phyloP scores from a whole-genome alignment of 2,329 filamentous ascomycete species.

The Tolypocladium ovalisporum region DNA sequence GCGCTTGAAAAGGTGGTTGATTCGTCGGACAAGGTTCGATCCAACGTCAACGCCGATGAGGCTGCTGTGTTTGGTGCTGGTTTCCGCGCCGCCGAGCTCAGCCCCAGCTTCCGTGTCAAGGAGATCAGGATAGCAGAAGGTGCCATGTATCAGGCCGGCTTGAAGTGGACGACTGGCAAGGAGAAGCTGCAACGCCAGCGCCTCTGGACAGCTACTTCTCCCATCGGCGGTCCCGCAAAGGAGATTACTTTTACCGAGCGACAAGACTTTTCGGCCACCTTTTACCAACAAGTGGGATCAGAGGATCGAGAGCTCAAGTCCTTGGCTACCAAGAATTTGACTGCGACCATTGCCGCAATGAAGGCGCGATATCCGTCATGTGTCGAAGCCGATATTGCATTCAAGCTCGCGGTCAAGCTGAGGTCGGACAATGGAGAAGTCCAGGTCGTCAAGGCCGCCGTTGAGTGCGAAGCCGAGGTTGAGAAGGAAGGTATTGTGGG shows the following conservation, averaged over 20 bases:
- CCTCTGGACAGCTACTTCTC: conserved; percentile 69
- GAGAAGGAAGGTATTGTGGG: conserved; percentile 79
- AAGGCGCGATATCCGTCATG: conserved; percentile 67
- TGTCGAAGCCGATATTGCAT: conserved; percentile 62
- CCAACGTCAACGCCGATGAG: conserved; percentile 95
- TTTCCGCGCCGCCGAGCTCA: conserved; percentile 86
- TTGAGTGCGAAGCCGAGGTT: conserved; percentile 75
- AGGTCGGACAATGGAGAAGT: conserved; percentile 67
- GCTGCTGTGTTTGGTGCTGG: conserved; percentile 91
- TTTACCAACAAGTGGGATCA: conserved; percentile 61
- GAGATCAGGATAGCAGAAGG: conserved; percentile 81
- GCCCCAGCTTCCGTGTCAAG: conserved; percentile 94
- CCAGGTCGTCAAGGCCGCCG: conserved; percentile 61
- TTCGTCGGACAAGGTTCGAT: conserved; percentile 67
- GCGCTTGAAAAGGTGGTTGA: conserved; percentile 68
- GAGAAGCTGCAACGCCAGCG: conserved; percentile 67
- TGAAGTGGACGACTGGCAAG: conserved; percentile 62
- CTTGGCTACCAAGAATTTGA: conserved; percentile 75
- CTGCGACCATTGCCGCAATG: conserved; percentile 66
- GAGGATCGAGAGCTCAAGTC: conserved; percentile 51
- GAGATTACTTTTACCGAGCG: conserved; percentile 75
- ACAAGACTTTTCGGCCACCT: conserved; percentile 68
- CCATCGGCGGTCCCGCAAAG: conserved; percentile 65
- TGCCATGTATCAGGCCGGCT: conserved; percentile 59
- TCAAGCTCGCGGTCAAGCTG: conserved; percentile 68